Base-by-base conservation (phyloP, 495 filamentous ascomycete species). In the Penicillium coffeae region DNA sequence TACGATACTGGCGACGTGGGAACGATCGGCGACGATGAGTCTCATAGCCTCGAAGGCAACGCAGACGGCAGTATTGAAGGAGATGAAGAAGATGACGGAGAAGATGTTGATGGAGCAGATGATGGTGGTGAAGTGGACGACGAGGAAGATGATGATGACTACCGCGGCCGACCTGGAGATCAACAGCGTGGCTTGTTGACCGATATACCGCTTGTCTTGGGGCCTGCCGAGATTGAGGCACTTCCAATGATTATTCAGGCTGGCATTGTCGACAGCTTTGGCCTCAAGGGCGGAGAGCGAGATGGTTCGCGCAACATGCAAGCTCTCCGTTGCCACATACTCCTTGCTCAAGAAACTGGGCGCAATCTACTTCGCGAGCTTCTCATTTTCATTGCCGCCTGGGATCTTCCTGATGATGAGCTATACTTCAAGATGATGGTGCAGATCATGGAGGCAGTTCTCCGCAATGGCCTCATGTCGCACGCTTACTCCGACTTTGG, bases 351-450 rank as follows among this genome's bases (percentile, higher is more conserved):
- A 46, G 87, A 92, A 48, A 88, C 86, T 48, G 91, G 91, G 13
- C 82, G 88, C 35, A 95, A 93, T 55, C 74, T 96, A 3, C 77
- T 96, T 6, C 78, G 90, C 37, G 90, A 96, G 57, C 81, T 96
- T 42, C 74, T 96, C 18, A 94, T 96, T 46, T 96, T 96, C 66
- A 91, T 96, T 47, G 91, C 91, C 12, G 90, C 93, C 12, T 96
- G 91, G 91, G 90, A 96, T 60, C 83, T 95, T 48, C 84, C 84
- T 12, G 90, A 96, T 56, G 85, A 90, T 35, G 88, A 92, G 52
- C 76, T 93, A 10, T 95, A 95, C 56, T 95, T 94, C 73, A 90
- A 92, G 66, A 85, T 95, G 65, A 96, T 93, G 71, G 86, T 90
- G 9, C 89, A 94, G 65, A 95, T 96, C 48, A 89, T 96, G 72